These are phyloP conservation scores for Peronospora belbahrii DNA, from an alignment of 352 stramenopile species.

Conservation along the genomic window DNA sequence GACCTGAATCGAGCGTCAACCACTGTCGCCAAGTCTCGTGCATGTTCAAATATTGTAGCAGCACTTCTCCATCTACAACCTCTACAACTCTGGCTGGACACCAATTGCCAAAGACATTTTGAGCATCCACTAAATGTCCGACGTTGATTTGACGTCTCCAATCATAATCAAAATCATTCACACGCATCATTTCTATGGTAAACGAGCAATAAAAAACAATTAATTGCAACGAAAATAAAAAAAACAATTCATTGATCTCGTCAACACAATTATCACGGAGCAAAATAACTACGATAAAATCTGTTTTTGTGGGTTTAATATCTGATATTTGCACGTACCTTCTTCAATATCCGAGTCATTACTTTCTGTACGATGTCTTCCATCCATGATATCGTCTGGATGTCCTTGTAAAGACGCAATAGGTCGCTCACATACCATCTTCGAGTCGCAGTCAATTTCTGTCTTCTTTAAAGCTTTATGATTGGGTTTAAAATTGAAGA, in stretches of 20 bases:
- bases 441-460: background rate
- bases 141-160: slow-evolving; percentile 67
- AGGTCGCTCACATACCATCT: slow-evolving; percentile 54
- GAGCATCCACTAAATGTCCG: slow-evolving; percentile 56
- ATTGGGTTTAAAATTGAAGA: background rate
- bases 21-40: slow-evolving; percentile 67
- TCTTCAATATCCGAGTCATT: slow-evolving; percentile 78
- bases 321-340: slow-evolving; percentile 23
- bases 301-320: background rate
- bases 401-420: slow-evolving; percentile 3
- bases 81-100: slow-evolving; percentile 56
- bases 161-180: slow-evolving; percentile 55
- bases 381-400: slow-evolving; percentile 21
- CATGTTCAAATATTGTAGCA: slow-evolving; percentile 77
- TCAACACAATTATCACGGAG: too few relatives aligned
- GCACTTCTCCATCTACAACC: slow-evolving; percentile 52
- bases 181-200: slow-evolving; percentile 69
- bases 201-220: slow-evolving; percentile 5
- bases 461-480: slow-evolving; percentile 1
- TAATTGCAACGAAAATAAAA: slow-evolving; percentile 5
- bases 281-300: slow-evolving; percentile 3
- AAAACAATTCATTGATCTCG: too few relatives aligned
- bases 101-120: slow-evolving; percentile 83
- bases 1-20: slow-evolving; percentile 53
- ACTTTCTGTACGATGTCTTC: slow-evolving; percentile 21